Evolutionary conservation across 176 grass and related monocot species (phyloP).

Genomic region (Aegilops umbellulata): DNA sequence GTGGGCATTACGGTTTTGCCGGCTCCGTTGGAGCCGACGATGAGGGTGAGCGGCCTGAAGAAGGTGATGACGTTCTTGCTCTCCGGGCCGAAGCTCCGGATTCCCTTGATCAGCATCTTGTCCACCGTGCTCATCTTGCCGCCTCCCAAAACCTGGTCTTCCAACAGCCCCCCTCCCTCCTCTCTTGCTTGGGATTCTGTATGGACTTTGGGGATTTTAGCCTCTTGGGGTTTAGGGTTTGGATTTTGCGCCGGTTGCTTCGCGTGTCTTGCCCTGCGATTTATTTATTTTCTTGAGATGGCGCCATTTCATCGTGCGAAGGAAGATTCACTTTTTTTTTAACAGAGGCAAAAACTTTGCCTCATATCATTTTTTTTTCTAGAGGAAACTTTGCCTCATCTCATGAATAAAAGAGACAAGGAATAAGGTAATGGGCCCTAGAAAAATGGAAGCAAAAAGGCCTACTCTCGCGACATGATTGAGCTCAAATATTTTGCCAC

Average conservation of each 20-base stretch:
- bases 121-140: constrained; percentile 94
- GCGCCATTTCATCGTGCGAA: too few relatives aligned
- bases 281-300: too few relatives aligned
- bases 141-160: background rate
- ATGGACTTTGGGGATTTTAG: background rate
- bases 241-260: background rate
- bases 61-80: constrained; percentile 98
- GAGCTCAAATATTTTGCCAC: too few relatives aligned
- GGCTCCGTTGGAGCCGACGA: constrained; percentile 91
- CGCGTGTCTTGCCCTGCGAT: too few relatives aligned
- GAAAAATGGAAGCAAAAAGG: too few relatives aligned
- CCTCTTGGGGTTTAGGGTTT: constrained; percentile 27
- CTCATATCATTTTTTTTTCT: too few relatives aligned
- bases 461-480: too few relatives aligned
- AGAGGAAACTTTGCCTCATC: too few relatives aligned
- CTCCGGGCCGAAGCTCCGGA: constrained; percentile 95
- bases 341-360: too few relatives aligned
- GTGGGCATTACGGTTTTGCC: constrained; percentile 66
- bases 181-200: background rate
- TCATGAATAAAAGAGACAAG: too few relatives aligned
- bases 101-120: constrained; percentile 98
- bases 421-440: too few relatives aligned
- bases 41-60: constrained; percentile 96
- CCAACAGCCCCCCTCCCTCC: background rate
- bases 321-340: too few relatives aligned